Evolutionary conservation across 371 early-diverging fungal genomes (phyloP).

Genomic region (Haplosporangium sp.): DNA sequence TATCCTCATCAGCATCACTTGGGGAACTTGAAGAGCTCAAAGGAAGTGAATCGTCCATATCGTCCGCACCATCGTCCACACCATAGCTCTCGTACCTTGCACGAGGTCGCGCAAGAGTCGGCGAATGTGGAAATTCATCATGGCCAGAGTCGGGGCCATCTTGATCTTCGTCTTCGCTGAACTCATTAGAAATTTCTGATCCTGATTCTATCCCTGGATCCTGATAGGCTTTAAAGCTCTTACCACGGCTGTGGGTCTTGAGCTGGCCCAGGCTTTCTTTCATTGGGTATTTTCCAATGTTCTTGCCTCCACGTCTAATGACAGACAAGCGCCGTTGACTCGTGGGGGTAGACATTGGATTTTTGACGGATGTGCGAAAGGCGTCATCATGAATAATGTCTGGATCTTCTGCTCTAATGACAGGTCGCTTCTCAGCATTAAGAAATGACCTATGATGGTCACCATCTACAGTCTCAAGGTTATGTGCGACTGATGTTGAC

Average conservation of each 20-base stretch:
- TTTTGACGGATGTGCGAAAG: slow-evolving; percentile 41
- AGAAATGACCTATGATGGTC: slow-evolving; percentile 4
- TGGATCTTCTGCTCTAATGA: slow-evolving; percentile 1
- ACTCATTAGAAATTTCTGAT: slow-evolving; percentile 31
- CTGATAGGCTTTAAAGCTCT: slow-evolving; percentile 28
- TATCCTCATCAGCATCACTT: slow-evolving; percentile 29
- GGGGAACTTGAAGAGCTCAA: slow-evolving; percentile 30
- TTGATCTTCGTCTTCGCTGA: slow-evolving; percentile 14
- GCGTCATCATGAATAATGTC: slow-evolving; percentile 5
- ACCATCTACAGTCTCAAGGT: background rate
- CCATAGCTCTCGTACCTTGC: slow-evolving; percentile 21
- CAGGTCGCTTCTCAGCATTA: slow-evolving; percentile 15
- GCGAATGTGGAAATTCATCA: background rate
- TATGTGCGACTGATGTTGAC: background rate
- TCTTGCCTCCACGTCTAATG: slow-evolving; percentile 33
- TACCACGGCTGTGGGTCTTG: slow-evolving; percentile 22
- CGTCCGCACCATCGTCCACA: slow-evolving; percentile 11
- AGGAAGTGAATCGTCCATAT: slow-evolving; percentile 20
- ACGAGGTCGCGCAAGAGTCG: background rate
- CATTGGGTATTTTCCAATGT: slow-evolving; percentile 36
- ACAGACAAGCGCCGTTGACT: slow-evolving; percentile 23
- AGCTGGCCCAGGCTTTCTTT: slow-evolving; percentile 11
- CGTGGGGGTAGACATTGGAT: slow-evolving; percentile 36
- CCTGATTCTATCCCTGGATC: slow-evolving; percentile 13
- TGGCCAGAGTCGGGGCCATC: background rate